Evolutionary conservation across 2,329 filamentous ascomycete genomes (phyloP).

Genomic region (Paracoccidioides lutzii): DNA sequence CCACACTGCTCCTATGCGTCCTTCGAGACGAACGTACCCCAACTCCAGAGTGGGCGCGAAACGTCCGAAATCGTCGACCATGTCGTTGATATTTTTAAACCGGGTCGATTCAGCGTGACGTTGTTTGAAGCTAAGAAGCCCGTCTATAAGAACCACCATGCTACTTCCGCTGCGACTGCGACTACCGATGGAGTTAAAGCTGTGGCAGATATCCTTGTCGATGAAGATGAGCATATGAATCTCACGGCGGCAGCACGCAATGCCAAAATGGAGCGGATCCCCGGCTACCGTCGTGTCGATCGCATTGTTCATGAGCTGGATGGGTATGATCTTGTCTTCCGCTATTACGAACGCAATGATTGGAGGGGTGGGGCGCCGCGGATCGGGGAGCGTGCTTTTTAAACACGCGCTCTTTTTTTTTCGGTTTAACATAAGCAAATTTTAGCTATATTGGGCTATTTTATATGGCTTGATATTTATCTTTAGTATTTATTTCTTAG

Average conservation of each 20-base stretch:
- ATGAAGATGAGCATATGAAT: conserved; percentile 18
- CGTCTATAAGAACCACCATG: background rate
- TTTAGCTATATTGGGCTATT: too few relatives aligned
- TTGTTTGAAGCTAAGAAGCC: conserved; percentile 74
- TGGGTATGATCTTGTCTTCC: conserved; percentile 91
- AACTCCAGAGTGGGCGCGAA: conserved; percentile 72
- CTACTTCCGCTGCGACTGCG: conserved; percentile 20
- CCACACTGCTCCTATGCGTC: conserved; percentile 94
- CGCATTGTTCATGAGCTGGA: conserved; percentile 95
- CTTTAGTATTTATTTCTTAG: too few relatives aligned
- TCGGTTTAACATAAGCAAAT: background rate
- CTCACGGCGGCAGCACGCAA: conserved; percentile 32
- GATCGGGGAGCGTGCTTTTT: conserved; percentile 40
- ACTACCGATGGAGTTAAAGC: too few relatives aligned
- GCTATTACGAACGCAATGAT: conserved; percentile 86
- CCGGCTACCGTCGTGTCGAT: conserved; percentile 79
- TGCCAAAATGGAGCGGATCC: conserved; percentile 59
- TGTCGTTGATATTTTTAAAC: conserved; percentile 90
- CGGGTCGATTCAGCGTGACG: conserved; percentile 93
- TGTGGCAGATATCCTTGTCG: conserved; percentile 19
- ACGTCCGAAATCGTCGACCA: conserved; percentile 86
- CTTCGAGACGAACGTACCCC: conserved; percentile 95
- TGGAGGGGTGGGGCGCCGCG: conserved; percentile 55
- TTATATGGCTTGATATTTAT: too few relatives aligned
- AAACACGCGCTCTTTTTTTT: too few relatives aligned